phyloP scores from a whole-genome alignment of 345 rosid species.

The Murraya paniculata region DNA sequence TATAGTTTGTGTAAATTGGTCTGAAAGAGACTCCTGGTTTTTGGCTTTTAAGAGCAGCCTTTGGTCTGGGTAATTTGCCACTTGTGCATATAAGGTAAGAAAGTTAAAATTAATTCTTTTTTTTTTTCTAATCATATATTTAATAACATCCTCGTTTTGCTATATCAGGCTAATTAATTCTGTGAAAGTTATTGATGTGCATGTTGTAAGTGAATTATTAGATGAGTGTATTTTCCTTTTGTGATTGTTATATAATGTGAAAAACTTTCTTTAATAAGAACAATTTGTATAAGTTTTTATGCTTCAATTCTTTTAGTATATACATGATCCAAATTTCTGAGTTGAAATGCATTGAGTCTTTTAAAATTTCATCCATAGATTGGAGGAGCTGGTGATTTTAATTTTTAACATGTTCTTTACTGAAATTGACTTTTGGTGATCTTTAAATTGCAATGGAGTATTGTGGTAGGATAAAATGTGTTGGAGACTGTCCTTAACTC shows the following conservation, averaged over 20 bases:
- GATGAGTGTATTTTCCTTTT: neutral
- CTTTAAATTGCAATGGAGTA: neutral
- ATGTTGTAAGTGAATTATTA: neutral
- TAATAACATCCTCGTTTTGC: neutral
- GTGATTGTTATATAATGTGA: neutral
- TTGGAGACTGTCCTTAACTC: too few species aligned
- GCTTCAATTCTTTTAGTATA: neutral
- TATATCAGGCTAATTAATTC: neutral
- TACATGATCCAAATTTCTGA: neutral
- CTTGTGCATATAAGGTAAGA: constrained; percentile 38
- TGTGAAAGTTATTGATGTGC: neutral
- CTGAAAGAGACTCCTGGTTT: neutral
- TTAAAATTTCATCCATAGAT: neutral
- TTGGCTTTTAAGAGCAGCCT: neutral
- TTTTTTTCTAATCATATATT: neutral
- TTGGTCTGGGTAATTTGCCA: neutral
- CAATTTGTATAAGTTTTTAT: neutral
- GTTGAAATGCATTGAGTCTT: neutral
- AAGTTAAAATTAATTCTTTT: constrained; percentile 17
- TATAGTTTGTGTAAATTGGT: constrained; percentile 3
- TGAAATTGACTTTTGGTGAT: neutral
- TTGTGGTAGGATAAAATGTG: neutral
- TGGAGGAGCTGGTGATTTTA: neutral
- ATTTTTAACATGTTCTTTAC: neutral
- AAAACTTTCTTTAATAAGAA: neutral